These are phyloP conservation scores for Yamadazyma siamensis DNA, from an alignment of 1,139 yeast genomes.

Conservation along the genomic window DNA sequence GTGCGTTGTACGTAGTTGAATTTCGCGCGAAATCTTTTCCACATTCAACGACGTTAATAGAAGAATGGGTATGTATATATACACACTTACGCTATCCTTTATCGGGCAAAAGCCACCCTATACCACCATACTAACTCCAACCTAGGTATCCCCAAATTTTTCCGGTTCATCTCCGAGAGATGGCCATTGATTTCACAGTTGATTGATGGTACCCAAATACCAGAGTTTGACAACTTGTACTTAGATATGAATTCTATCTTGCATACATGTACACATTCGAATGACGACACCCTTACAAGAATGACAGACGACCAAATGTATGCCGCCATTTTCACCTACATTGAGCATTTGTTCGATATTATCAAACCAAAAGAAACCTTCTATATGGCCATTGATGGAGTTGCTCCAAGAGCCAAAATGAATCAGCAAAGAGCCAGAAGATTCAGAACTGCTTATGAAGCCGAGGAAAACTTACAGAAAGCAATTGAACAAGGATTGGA, in stretches of 20 bases:
- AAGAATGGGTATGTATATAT: too few relatives aligned
- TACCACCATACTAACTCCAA: too few relatives aligned
- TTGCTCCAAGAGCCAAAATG: slow-evolving; percentile 99
- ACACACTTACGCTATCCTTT: too few relatives aligned
- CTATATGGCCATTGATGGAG: slow-evolving; percentile 99
- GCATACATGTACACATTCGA: slow-evolving; percentile 88
- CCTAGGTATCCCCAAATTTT: slow-evolving; percentile 91
- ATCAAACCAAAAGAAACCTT: slow-evolving; percentile 85
- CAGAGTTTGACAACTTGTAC: slow-evolving; percentile 92
- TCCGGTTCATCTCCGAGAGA: slow-evolving; percentile 95
- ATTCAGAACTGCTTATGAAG: slow-evolving; percentile 93
- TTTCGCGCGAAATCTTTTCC: too few relatives aligned
- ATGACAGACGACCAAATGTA: slow-evolving; percentile 90
- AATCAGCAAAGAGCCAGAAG: slow-evolving; percentile 98
- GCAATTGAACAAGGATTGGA: slow-evolving; percentile 62
- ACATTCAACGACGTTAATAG: too few relatives aligned
- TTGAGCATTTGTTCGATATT: slow-evolving; percentile 86
- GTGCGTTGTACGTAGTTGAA: too few relatives aligned
- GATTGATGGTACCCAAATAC: slow-evolving; percentile 79
- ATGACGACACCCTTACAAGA: slow-evolving; percentile 56
- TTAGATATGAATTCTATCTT: slow-evolving; percentile 97
- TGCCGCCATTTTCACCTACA: slow-evolving; percentile 88
- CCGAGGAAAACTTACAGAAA: slow-evolving; percentile 68
- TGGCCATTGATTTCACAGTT: slow-evolving; percentile 95
- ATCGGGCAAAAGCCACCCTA: too few relatives aligned